Percentiles rank a stretch among this genome's conserved stretches.
Evolutionary conservation across 305 asterid genomes (phyloP).

Genomic region (Salvia sclarea): DNA sequence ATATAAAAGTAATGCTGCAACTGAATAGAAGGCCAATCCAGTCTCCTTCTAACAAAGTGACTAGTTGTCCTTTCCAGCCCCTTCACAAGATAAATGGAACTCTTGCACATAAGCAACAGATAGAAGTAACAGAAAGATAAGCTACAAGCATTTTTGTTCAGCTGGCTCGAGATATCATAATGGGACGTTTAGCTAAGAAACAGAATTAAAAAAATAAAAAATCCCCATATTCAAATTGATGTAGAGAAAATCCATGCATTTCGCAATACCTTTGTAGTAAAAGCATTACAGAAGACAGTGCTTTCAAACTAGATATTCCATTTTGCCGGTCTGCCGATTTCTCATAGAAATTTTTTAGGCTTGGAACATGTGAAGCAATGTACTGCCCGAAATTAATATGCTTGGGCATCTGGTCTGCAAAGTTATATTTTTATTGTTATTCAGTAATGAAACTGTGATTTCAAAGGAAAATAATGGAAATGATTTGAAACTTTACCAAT

Average conservation of each 20-base stretch:
- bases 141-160: conserved; percentile 3
- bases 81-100: conserved; percentile 9
- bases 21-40: conserved; percentile 4
- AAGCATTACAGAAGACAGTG: conserved; percentile 74
- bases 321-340: conserved; percentile 49
- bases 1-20: conserved; percentile 19
- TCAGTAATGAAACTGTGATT: too few species aligned
- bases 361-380: conserved; percentile 74
- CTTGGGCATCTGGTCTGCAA: conserved; percentile 64
- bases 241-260: conserved; percentile 15
- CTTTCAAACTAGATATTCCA: conserved; percentile 60
- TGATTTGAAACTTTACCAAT: conserved; percentile 13
- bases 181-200: neutral
- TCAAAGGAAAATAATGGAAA: neutral
- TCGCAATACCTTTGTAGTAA: conserved; percentile 65
- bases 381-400: conserved; percentile 65
- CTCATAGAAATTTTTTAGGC: conserved; percentile 61
- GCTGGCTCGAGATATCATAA: conserved; percentile 8
- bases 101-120: conserved; percentile 22
- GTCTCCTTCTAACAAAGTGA: conserved; percentile 12
- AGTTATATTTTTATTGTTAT: too few species aligned
- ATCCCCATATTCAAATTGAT: neutral
- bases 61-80: conserved; percentile 8
- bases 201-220: too few species aligned
- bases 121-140: neutral